Percentiles rank a stretch among this genome's conserved stretches.
phyloP scores from a whole-genome alignment of 2,329 filamentous ascomycete species.

The Alternaria metachromatica region DNA sequence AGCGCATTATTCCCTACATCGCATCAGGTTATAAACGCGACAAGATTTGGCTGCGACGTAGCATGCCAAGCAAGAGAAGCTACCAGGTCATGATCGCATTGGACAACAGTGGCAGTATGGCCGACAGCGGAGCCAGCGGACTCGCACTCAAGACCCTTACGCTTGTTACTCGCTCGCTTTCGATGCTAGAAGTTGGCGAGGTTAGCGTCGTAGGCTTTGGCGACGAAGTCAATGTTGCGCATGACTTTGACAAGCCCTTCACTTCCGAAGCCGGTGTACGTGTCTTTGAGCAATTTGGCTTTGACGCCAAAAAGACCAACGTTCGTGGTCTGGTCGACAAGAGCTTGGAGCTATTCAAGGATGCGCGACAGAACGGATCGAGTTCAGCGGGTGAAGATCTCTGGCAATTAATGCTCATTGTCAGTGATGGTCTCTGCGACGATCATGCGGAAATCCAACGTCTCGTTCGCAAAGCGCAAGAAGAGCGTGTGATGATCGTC shows the following conservation, averaged over 20 bases:
- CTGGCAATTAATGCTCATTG: slow-evolving; percentile 93
- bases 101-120: slow-evolving; percentile 95
- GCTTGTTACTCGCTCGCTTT: slow-evolving; percentile 83
- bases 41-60: slow-evolving; percentile 99
- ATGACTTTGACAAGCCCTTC: slow-evolving; percentile 84
- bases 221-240: slow-evolving; percentile 79
- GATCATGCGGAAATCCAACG: slow-evolving; percentile 84
- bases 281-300: slow-evolving; percentile 83
- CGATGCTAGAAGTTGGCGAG: slow-evolving; percentile 93
- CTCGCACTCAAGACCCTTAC: slow-evolving; percentile 94
- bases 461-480: slow-evolving; percentile 84
- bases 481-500: slow-evolving; percentile 96
- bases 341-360: slow-evolving; percentile 81
- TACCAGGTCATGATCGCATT: slow-evolving; percentile 98
- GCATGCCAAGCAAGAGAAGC: slow-evolving; percentile 86
- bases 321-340: slow-evolving; percentile 78
- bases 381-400: slow-evolving; percentile 67
- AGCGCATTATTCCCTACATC: slow-evolving; percentile 99
- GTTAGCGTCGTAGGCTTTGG: slow-evolving; percentile 93
- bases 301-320: slow-evolving; percentile 85
- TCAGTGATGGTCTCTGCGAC: slow-evolving; percentile 93
- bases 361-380: slow-evolving; percentile 69
- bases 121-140: slow-evolving; percentile 75
- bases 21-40: slow-evolving; percentile 98
- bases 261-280: slow-evolving; percentile 80